Evolutionary conservation across 2,329 filamentous ascomycete genomes (phyloP).

Genomic region (Lachnellula willkommii): DNA sequence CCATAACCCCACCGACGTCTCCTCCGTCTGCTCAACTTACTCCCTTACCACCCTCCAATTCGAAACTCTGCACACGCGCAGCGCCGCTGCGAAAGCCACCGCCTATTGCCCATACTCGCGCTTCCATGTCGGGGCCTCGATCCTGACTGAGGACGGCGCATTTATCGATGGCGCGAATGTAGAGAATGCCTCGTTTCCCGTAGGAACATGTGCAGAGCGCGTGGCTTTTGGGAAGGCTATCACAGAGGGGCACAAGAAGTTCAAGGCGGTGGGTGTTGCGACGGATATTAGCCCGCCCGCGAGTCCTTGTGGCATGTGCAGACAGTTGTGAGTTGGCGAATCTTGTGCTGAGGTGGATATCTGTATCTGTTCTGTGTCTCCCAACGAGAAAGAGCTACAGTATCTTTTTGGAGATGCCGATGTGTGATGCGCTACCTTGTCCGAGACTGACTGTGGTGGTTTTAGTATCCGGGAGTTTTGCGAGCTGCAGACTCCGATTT

Average conservation of each 20-base stretch:
- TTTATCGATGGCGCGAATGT: constrained; percentile 69
- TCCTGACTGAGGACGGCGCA: constrained; percentile 57
- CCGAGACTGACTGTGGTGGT: constrained; percentile 2
- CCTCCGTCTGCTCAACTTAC: constrained; percentile 36
- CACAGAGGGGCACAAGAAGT: constrained; percentile 41
- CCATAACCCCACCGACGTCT: constrained; percentile 25
- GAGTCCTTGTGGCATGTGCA: constrained; percentile 91
- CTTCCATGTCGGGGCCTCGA: constrained; percentile 81
- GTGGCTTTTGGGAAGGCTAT: constrained; percentile 82
- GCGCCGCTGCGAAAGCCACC: constrained; percentile 65
- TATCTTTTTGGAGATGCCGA: neutral
- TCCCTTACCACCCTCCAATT: constrained; percentile 60
- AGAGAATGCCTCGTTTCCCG: constrained; percentile 86
- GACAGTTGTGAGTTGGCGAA: constrained; percentile 66
- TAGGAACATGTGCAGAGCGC: constrained; percentile 91
- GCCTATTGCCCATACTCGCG: constrained; percentile 69
- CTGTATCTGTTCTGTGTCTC: neutral
- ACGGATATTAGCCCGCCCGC: constrained; percentile 68
- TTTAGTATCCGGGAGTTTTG: constrained; percentile 72
- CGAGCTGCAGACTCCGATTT: constrained; percentile 62
- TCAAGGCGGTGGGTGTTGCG: constrained; percentile 78
- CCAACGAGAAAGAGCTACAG: too few relatives aligned
- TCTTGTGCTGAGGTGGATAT: neutral
- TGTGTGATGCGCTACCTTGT: neutral
- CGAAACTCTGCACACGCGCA: constrained; percentile 57